Percentiles rank a stretch among this genome's conserved stretches.
phyloP scores from a whole-genome alignment of 768 basidiomycete species.

The Cubamyces sp. region DNA sequence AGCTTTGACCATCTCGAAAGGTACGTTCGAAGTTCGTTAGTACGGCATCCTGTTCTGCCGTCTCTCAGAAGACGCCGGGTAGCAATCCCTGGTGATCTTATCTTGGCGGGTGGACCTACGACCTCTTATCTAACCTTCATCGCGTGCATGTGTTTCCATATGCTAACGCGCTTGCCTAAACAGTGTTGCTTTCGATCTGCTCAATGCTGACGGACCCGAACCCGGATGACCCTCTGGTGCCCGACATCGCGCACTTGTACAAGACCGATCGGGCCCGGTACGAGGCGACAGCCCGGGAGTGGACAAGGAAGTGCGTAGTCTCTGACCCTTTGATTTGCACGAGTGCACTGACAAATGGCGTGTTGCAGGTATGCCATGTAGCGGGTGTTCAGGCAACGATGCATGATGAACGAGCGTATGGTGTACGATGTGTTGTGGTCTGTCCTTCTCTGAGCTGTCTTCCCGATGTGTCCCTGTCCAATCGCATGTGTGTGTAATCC shows the following conservation, averaged over 20 bases:
- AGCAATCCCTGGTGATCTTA: too few species aligned
- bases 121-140: neutral
- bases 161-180: slow-evolving; percentile 3
- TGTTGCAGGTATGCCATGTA: slow-evolving; percentile 57
- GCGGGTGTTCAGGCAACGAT: slow-evolving; percentile 26
- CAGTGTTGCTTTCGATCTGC: slow-evolving; percentile 96
- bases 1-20: slow-evolving; percentile 98
- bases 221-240: slow-evolving; percentile 98
- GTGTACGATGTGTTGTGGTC: slow-evolving; percentile 30
- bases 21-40: slow-evolving; percentile 44
- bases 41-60: neutral
- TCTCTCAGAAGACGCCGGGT: too few species aligned
- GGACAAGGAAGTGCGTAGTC: slow-evolving; percentile 92
- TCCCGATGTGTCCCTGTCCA: slow-evolving; percentile 14
- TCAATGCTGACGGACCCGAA: slow-evolving; percentile 99
- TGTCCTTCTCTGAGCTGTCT: slow-evolving; percentile 24
- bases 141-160: neutral
- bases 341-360: neutral
- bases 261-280: slow-evolving; percentile 98
- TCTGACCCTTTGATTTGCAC: too few species aligned
- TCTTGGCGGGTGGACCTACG: too few species aligned
- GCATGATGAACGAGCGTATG: slow-evolving; percentile 23
- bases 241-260: slow-evolving; percentile 98
- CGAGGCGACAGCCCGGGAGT: slow-evolving; percentile 97
- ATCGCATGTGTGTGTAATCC: slow-evolving; percentile 26